Percentiles rank a stretch among this genome's conserved stretches.
Conservation (phyloP, 179 eudicot genomes). For the Spinacia oleracea region DNA sequence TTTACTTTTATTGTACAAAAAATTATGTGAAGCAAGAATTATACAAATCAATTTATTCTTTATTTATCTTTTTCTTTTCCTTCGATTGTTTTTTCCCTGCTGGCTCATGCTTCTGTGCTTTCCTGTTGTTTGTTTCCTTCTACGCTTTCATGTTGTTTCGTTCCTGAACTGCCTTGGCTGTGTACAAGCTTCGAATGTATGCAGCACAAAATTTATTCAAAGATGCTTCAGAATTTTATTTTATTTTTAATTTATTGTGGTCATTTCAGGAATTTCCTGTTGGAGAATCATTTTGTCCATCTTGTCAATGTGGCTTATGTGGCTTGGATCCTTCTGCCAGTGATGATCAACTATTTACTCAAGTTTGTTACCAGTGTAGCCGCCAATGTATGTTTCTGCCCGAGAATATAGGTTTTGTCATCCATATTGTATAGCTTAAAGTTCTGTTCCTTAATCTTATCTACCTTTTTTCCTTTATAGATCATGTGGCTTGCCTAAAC, state of each 20-base stretch:
- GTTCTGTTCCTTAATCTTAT: background rate
- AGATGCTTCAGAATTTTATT: slow-evolving; percentile 9
- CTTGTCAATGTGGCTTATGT: slow-evolving; percentile 53
- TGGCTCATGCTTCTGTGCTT: too few relatives aligned
- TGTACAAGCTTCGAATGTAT: background rate
- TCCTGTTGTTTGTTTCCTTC: background rate
- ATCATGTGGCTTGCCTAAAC: slow-evolving; percentile 44
- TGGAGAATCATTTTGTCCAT: slow-evolving; percentile 44
- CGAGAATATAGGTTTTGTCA: background rate
- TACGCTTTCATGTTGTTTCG: background rate
- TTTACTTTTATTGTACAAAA: slow-evolving; percentile 8
- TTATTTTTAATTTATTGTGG: background rate
- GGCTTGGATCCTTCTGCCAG: slow-evolving; percentile 32
- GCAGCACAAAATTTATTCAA: background rate
- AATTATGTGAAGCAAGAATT: too few relatives aligned
- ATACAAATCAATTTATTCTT: too few relatives aligned
- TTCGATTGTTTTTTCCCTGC: too few relatives aligned
- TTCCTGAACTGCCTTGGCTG: background rate
- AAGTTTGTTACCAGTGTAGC: slow-evolving; percentile 50
- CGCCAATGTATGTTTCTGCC: slow-evolving; percentile 41
- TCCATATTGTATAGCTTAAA: slow-evolving; percentile 11
- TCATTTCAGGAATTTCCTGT: slow-evolving; percentile 40
- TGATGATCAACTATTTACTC: slow-evolving; percentile 30
- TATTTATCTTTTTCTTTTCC: too few relatives aligned
- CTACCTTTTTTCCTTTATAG: slow-evolving; percentile 19